Percentiles rank a stretch among this genome's conserved stretches.
Conservation (phyloP, 345 rosid species). For the Salix arbutifolia region DNA sequence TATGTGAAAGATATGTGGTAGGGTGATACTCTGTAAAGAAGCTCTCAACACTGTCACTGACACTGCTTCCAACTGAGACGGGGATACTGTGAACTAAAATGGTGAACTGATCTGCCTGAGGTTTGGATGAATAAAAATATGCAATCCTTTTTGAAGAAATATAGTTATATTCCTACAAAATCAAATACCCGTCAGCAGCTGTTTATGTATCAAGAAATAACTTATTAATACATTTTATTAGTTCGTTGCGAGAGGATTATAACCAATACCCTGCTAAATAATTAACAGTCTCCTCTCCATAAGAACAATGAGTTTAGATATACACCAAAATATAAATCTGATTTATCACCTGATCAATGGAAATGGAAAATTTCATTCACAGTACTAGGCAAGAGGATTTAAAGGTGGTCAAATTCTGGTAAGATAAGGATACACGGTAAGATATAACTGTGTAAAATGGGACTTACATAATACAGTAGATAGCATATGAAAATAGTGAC, state of each 20-base stretch:
- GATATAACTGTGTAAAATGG: neutral
- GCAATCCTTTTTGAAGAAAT: constrained; percentile 67
- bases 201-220: neutral
- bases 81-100: constrained; percentile 78
- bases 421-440: neutral
- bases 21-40: constrained; percentile 68
- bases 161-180: constrained; percentile 72
- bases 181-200: constrained; percentile 8
- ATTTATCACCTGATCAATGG: neutral
- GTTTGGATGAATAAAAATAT: constrained; percentile 69
- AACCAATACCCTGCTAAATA: neutral
- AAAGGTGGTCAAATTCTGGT: neutral
- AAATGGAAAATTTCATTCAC: constrained; percentile 1
- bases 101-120: constrained; percentile 93
- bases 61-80: constrained; percentile 55
- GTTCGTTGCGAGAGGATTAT: neutral
- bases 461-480: constrained; percentile 75
- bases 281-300: neutral
- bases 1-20: constrained; percentile 71
- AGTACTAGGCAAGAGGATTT: constrained; percentile 1
- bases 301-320: neutral
- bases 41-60: constrained; percentile 73
- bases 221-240: neutral
- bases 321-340: neutral
- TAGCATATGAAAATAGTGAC: constrained; percentile 66